A percentile compares a stretch with the other conserved stretches of the same genome.
These are phyloP conservation scores for Amborella trichopoda DNA, from an alignment of 164 flowering plant genomes.

Conservation along the genomic window DNA sequence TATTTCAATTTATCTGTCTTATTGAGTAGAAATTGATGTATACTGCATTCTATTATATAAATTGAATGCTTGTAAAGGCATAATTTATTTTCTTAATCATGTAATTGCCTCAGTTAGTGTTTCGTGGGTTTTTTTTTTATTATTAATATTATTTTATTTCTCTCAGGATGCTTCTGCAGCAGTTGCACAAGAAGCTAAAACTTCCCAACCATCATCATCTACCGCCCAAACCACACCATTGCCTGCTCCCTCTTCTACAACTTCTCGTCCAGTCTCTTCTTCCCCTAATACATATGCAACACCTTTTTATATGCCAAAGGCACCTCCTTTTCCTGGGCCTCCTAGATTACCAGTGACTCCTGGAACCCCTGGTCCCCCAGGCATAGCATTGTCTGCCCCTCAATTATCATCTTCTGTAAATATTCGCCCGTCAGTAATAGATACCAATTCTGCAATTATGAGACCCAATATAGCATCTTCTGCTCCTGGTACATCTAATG, in stretches of 20 bases:
- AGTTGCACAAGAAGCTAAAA: slow-evolving; percentile 17
- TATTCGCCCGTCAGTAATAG: slow-evolving; percentile 13
- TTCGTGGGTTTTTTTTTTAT: too few relatives aligned
- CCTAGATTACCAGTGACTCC: slow-evolving; percentile 25
- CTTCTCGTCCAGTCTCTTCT: slow-evolving; percentile 13
- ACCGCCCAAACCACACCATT: slow-evolving; percentile 19
- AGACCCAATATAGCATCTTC: slow-evolving; percentile 20
- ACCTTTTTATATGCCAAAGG: slow-evolving; percentile 16
- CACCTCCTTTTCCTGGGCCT: slow-evolving; percentile 26
- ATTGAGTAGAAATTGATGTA: too few relatives aligned
- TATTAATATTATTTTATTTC: too few relatives aligned
- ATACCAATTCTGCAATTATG: slow-evolving; percentile 19
- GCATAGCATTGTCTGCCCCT: slow-evolving; percentile 23
- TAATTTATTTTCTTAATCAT: too few relatives aligned
- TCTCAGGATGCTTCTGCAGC: slow-evolving; percentile 20
- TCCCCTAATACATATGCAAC: slow-evolving; percentile 19
- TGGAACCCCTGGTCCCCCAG: slow-evolving; percentile 42
- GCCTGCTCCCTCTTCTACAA: slow-evolving; percentile 17
- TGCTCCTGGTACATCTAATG: slow-evolving; percentile 16
- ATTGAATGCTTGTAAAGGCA: too few relatives aligned
- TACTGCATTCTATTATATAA: too few relatives aligned
- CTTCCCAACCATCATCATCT: slow-evolving; percentile 14
- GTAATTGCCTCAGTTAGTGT: too few relatives aligned
- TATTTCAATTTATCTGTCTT: too few relatives aligned
- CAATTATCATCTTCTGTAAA: slow-evolving; percentile 12